Conservation (phyloP, 306 rosid species). For the Rosa multiflora region DNA sequence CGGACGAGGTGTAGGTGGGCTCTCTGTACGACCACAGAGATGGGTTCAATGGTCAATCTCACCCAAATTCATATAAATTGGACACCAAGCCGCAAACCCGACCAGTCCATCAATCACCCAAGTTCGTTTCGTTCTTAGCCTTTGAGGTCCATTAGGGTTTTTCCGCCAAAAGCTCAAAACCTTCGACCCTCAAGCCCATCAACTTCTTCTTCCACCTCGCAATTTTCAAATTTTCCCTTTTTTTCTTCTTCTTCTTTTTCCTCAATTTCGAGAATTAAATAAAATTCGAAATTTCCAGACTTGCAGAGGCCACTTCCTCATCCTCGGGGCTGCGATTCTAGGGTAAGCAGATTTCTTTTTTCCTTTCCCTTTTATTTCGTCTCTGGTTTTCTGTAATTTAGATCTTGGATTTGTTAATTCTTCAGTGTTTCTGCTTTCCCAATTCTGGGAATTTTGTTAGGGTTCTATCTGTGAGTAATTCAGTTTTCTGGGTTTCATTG, state of each 20-base stretch:
- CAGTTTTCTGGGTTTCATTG: neutral
- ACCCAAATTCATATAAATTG: neutral
- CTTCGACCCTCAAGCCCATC: slow-evolving; percentile 38
- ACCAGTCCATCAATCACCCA: slow-evolving; percentile 12
- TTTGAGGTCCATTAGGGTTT: slow-evolving; percentile 51
- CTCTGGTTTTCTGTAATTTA: slow-evolving; percentile 3
- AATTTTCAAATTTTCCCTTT: slow-evolving; percentile 6
- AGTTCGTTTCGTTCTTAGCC: slow-evolving; percentile 5
- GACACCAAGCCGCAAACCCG: neutral
- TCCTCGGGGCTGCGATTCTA: slow-evolving; percentile 7
- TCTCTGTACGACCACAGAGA: neutral
- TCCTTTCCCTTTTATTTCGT: neutral
- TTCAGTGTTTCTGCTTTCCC: neutral
- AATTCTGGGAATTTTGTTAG: neutral
- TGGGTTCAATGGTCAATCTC: neutral
- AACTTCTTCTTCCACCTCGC: slow-evolving; percentile 38
- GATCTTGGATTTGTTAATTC: neutral
- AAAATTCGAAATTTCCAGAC: neutral
- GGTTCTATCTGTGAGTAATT: neutral
- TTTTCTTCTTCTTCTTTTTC: neutral
- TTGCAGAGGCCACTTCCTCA: neutral
- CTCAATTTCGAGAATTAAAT: neutral
- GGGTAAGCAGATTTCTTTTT: slow-evolving; percentile 12
- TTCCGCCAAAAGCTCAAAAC: slow-evolving; percentile 32
- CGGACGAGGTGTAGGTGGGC: neutral